Evolutionary conservation across 257 asterid genomes (phyloP).

Genomic region (Capsicum rhomboideum): DNA sequence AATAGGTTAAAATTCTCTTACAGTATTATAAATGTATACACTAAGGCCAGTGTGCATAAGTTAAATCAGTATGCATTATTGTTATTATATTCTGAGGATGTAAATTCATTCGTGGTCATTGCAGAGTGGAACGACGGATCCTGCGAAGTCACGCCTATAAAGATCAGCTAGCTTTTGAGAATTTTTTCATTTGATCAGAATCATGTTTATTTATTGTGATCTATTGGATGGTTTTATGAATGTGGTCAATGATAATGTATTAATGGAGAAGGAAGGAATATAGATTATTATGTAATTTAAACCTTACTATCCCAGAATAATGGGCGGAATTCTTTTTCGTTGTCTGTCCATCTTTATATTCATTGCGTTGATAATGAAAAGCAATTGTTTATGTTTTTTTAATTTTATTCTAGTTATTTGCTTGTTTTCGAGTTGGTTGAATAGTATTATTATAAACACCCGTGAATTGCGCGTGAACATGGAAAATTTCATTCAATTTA

Average conservation of each 20-base stretch:
- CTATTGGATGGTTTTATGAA: neutral
- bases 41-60: neutral
- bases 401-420: too few relatives aligned
- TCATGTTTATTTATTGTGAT: neutral
- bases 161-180: constrained; percentile 6
- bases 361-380: neutral
- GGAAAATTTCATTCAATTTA: too few relatives aligned
- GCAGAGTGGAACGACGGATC: constrained; percentile 45
- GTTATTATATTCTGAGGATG: neutral
- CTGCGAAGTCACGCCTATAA: constrained; percentile 53
- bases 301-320: neutral
- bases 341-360: neutral
- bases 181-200: neutral
- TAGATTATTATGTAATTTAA: neutral
- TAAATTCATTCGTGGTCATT: neutral
- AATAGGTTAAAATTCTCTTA: too few relatives aligned
- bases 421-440: too few relatives aligned
- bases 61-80: neutral
- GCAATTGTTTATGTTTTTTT: neutral
- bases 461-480: too few relatives aligned
- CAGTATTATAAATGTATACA: neutral
- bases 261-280: neutral
- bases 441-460: too few relatives aligned
- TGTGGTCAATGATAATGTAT: neutral
- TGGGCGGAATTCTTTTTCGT: neutral